Conservation (phyloP, 768 basidiomycete species). For the Lactarius quietus region DNA sequence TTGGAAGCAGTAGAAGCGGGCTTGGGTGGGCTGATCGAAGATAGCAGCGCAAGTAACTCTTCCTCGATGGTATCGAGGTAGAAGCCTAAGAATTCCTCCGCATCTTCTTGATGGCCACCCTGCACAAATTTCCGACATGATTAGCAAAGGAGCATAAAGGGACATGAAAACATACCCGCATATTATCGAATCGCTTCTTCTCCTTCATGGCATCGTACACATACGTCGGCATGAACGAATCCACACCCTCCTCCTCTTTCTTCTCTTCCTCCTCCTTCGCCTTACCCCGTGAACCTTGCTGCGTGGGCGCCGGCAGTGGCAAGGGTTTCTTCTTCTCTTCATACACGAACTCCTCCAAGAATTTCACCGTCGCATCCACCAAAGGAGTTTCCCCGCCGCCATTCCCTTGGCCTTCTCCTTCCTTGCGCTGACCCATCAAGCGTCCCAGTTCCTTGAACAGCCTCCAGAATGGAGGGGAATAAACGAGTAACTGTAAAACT, state of each 20-base stretch:
- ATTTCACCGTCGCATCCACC: conserved; percentile 64
- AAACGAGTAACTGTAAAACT: conserved; percentile 85
- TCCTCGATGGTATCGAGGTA: conserved; percentile 94
- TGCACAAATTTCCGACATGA: conserved; percentile 31
- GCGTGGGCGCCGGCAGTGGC: conserved; percentile 27
- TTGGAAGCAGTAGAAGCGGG: conserved; percentile 29
- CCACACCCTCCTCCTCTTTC: conserved; percentile 49
- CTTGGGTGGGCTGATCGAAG: conserved; percentile 46
- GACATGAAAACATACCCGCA: conserved; percentile 59
- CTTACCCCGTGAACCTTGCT: conserved; percentile 31
- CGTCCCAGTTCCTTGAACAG: conserved; percentile 71
- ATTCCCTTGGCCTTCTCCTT: conserved; percentile 32
- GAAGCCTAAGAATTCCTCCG: conserved; percentile 98
- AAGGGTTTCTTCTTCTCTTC: conserved; percentile 33
- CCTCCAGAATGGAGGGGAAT: conserved; percentile 81
- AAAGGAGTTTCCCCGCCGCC: conserved; percentile 43
- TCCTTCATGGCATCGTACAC: conserved; percentile 92
- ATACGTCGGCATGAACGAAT: conserved; percentile 79
- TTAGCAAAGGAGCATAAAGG: neutral
- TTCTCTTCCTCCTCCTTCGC: conserved; percentile 40
- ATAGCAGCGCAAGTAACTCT: conserved; percentile 70
- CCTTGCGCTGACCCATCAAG: conserved; percentile 35
- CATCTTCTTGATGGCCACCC: conserved; percentile 95
- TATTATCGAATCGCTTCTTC: conserved; percentile 89
- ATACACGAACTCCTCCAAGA: conserved; percentile 70